Base-by-base conservation (phyloP, 805 yeast species). In the Blastobotrys attinorum region DNA sequence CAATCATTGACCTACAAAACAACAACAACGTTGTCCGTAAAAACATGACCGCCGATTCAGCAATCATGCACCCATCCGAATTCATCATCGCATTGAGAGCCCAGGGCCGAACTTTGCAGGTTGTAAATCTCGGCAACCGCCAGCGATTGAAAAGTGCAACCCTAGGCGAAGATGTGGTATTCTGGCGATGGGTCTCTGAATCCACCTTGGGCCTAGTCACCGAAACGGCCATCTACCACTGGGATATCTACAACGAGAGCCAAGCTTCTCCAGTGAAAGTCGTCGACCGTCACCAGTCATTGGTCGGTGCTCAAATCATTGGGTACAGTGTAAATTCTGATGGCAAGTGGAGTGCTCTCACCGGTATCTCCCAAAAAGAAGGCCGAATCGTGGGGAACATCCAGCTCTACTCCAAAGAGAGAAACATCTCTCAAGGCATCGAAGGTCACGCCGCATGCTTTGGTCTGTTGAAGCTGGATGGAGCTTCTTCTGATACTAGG, bases 381-480 rank as follows among this genome's bases (percentile, higher is more conserved):
- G 95, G 95, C 52, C 79, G 94, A 57, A 86, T 92, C 54, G 96
- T 87, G 27, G 99, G 99, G 61, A 94, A 86, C 66, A 84, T 90
- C 62, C 99, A 92, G 70, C 77, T 92, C 50, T 92, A 71, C 67
- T 83, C 95, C 47, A 83, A 82, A 62, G 78, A 81, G 43, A 81
- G 97, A 67, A 83, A 84, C 60, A 85, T 90, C 32, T 89, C 97
- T 11, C 99, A 92, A 69, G 89, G 95, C 17, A 86, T 92, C 56
- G 97, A 92, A 60, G 98, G 98, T 57, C 98, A 92, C 65, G 97
- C 94, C 44, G 92, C 95, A 47, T 78, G 79, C 34, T 92, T 92
- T 67, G 87, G 96, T 43, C 71, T 73, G 47, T 69, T 92, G 50
- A 73, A 78, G 48, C 71, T 90, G 54, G 83, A 78, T 42, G 87